Base-by-base conservation (phyloP, 1,139 yeast genomes). In the Suhomyces anneliseae region DNA sequence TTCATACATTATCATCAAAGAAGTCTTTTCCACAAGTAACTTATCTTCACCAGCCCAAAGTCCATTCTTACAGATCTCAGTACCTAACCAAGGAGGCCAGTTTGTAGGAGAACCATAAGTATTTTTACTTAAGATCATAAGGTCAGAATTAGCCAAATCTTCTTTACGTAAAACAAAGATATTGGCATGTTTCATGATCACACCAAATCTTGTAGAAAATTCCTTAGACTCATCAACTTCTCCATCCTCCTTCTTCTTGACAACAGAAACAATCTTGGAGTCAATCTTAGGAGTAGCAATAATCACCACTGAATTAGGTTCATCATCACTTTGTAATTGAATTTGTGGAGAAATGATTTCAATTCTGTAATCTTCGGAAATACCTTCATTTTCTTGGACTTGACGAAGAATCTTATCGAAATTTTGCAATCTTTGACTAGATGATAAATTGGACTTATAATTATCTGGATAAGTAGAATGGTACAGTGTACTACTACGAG, bases 261-360 rank as follows among this genome's bases (percentile, higher is more conserved):
- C 54, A 3, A 74, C 70, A 1, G 78, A 70, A 4, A 72, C 54
- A 12, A 74, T 66, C 48, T 74, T 73, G 6, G 71, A 66, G 48
- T 72, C 70, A 36, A 76, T 69, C 2, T 56, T 50, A 2, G 80
- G 81, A 0, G 79, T 66, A 0, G 79, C 50, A 4, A 62, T 49
- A 6, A 57, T 41, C n/a, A 90, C 77, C 46, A 88, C 82, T 2
- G 86, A 76, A 42, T 81, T 80, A 0, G 83, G 81, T 40, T 81
- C 80, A 44, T 80, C 80, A 34, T 84, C 85, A 44, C 88, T 78
- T 50, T 86, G 84, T 24, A 92, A 65, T 61, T 92, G 96, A 43
- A 93, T 81, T 61, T 93, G 98, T 0, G 99, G 98, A 1, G 92
- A 80, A 10, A 89, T 73, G 35, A 92, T 75, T 49, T 88, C 88